phyloP scores from a whole-genome alignment of 208 protist species.

The Wallacemonas collosoma region DNA sequence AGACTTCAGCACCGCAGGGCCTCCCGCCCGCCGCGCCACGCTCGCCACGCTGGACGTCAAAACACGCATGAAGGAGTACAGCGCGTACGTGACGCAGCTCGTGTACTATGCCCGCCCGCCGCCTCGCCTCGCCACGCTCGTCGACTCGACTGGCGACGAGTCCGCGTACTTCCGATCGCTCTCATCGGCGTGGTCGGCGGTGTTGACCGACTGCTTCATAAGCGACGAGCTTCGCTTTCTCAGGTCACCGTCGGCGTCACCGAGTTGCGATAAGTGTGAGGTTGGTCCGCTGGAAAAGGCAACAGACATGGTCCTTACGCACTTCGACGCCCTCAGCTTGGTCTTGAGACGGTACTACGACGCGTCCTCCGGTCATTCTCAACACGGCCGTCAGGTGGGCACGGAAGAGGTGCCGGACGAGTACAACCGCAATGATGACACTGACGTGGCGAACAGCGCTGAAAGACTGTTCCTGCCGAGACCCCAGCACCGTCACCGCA shows the following conservation, averaged over 20 bases:
- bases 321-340: neutral
- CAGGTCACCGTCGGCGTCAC: neutral
- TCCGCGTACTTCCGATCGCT: neutral
- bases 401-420: neutral
- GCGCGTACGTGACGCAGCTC: conserved; percentile 8
- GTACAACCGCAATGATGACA: too few relatives aligned
- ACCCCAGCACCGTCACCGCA: too few relatives aligned
- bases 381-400: neutral
- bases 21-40: neutral
- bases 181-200: conserved; percentile 4
- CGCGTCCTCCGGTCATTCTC: neutral
- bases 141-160: neutral
- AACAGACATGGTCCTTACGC: neutral
- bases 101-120: neutral
- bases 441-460: too few relatives aligned
- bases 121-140: neutral
- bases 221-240: neutral
- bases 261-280: neutral
- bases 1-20: too few relatives aligned
- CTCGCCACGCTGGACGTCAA: conserved; percentile 6
- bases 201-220: neutral
- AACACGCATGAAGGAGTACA: conserved; percentile 14
- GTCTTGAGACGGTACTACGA: conserved; percentile 1
- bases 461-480: too few relatives aligned
- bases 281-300: neutral